Evolutionary conservation across 2,329 filamentous ascomycete species (phyloP).

Genomic region (Sporothrix curviconia): DNA sequence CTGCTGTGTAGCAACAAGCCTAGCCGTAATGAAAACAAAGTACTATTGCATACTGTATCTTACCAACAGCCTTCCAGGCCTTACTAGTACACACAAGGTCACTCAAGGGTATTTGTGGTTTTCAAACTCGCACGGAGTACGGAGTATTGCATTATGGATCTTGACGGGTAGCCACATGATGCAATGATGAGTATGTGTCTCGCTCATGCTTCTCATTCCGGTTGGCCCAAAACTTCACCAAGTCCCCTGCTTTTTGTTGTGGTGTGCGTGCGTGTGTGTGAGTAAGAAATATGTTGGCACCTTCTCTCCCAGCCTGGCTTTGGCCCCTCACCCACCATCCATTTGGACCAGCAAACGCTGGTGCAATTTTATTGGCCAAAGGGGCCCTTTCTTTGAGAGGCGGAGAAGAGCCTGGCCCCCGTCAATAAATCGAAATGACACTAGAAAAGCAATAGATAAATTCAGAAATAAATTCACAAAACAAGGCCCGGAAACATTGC

Average conservation of each 20-base stretch:
- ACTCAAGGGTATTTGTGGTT: too few relatives aligned
- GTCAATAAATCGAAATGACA: background rate
- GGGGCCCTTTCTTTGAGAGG: background rate
- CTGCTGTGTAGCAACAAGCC: too few relatives aligned
- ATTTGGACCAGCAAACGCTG: background rate
- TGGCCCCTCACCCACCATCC: conserved; percentile 1
- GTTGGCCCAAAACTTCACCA: background rate
- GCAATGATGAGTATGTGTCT: conserved; percentile 2
- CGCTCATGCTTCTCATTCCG: background rate
- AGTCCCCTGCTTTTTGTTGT: background rate
- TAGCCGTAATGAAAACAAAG: too few relatives aligned
- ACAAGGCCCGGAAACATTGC: too few relatives aligned
- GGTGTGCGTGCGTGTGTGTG: background rate
- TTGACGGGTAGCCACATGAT: conserved; percentile 5
- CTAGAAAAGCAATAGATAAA: background rate
- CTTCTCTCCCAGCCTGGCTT: background rate
- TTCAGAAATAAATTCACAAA: too few relatives aligned
- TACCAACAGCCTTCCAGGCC: too few relatives aligned
- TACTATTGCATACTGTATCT: too few relatives aligned
- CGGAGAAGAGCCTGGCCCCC: too few relatives aligned
- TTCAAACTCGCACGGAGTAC: background rate
- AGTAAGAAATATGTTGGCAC: too few relatives aligned
- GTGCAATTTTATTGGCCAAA: background rate
- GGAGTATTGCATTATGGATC: background rate
- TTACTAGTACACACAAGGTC: too few relatives aligned